phyloP scores from a whole-genome alignment of 1,284 basidiomycete genomes.

The Cryptococcus depauperatus region DNA sequence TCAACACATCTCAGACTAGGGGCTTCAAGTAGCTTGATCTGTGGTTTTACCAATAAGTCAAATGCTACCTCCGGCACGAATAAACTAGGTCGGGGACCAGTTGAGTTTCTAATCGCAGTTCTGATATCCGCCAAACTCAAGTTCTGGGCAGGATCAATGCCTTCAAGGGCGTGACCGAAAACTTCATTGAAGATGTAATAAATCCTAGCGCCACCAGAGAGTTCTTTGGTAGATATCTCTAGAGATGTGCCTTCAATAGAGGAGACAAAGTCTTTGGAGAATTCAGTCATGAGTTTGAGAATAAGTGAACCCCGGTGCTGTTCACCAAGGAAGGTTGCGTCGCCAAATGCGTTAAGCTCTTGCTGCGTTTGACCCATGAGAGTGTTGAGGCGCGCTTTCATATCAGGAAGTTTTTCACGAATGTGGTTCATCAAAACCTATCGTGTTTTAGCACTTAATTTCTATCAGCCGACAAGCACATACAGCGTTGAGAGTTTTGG shows the following conservation, averaged over 20 bases:
- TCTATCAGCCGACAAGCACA: slow-evolving; percentile 55
- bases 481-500: slow-evolving; percentile 90
- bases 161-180: slow-evolving; percentile 84
- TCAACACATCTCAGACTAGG: slow-evolving; percentile 94
- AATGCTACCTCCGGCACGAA: slow-evolving; percentile 98
- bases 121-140: slow-evolving; percentile 91
- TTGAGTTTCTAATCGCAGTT: slow-evolving; percentile 96
- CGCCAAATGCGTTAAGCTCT: slow-evolving; percentile 92
- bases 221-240: slow-evolving; percentile 95
- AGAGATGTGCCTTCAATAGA: slow-evolving; percentile 98
- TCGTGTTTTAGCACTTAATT: background rate
- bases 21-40: slow-evolving; percentile 92
- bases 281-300: slow-evolving; percentile 96
- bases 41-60: slow-evolving; percentile 94
- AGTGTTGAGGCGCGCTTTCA: slow-evolving; percentile 97
- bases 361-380: slow-evolving; percentile 99
- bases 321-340: slow-evolving; percentile 86
- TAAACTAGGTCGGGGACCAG: slow-evolving; percentile 88
- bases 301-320: slow-evolving; percentile 83
- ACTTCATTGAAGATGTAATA: slow-evolving; percentile 99
- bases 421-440: slow-evolving; percentile 96
- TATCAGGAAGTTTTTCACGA: slow-evolving; percentile 95
- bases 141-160: slow-evolving; percentile 84
- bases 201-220: slow-evolving; percentile 94
- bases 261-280: slow-evolving; percentile 92